phyloP scores from a whole-genome alignment of 805 yeast species.

The Sugiyamaella americana region DNA sequence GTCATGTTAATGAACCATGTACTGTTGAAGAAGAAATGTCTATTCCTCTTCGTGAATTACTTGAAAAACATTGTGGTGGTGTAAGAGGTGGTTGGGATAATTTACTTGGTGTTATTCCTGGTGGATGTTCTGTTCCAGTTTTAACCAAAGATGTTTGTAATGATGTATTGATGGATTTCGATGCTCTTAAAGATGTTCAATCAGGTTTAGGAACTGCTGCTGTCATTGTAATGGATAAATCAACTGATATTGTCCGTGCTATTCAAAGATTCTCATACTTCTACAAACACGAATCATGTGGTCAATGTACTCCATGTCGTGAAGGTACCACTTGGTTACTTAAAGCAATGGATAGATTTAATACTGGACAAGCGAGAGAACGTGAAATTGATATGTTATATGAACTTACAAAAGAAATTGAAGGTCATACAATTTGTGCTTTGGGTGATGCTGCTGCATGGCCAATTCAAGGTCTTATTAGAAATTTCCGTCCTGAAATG shows the following conservation, averaged over 20 bases:
- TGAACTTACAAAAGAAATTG: constrained; percentile 80
- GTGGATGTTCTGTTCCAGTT: constrained; percentile 84
- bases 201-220: constrained; percentile 92
- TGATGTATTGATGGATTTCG: constrained; percentile 77
- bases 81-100: constrained; percentile 92
- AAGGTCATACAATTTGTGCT: constrained; percentile 90
- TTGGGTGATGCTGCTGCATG: constrained; percentile 91
- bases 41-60: constrained; percentile 71
- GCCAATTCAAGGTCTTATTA: constrained; percentile 87
- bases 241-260: constrained; percentile 77
- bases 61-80: constrained; percentile 89
- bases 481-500: constrained; percentile 77
- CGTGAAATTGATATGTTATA: constrained; percentile 79
- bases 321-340: constrained; percentile 86
- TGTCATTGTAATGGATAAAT: constrained; percentile 84
- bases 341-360: constrained; percentile 79
- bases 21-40: constrained; percentile 94
- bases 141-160: constrained; percentile 63
- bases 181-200: constrained; percentile 77
- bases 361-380: constrained; percentile 69
- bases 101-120: constrained; percentile 80
- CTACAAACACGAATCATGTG: constrained; percentile 89
- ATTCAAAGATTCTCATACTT: constrained; percentile 80
- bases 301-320: constrained; percentile 92
- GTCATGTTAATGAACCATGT: constrained; percentile 88